Conservation (phyloP, 208 protist genomes). For the Crithidia sp. region DNA sequence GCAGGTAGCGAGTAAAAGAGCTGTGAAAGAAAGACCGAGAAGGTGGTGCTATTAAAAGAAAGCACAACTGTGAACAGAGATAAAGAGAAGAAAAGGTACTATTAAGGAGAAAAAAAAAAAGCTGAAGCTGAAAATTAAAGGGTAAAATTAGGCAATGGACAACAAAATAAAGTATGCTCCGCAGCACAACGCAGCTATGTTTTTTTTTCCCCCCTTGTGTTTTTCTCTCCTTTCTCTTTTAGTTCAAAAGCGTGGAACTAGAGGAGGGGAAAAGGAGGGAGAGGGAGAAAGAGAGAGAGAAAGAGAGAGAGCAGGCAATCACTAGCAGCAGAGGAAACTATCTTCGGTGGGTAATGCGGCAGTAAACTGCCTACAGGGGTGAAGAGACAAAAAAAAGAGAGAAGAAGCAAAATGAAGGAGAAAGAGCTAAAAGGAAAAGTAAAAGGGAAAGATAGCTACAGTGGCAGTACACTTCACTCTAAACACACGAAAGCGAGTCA, state of each 20-base stretch:
- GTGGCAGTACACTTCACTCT: too few relatives aligned
- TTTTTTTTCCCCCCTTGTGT: background rate
- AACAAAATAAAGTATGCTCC: too few relatives aligned
- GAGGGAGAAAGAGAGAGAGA: background rate
- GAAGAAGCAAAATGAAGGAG: background rate
- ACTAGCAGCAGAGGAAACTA: background rate
- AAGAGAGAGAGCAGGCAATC: background rate
- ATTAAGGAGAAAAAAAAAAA: too few relatives aligned
- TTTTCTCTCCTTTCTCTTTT: background rate
- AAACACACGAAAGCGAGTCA: too few relatives aligned
- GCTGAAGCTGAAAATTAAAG: too few relatives aligned
- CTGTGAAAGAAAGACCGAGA: background rate
- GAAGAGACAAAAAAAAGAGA: slow-evolving; percentile 8
- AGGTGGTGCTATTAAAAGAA: background rate
- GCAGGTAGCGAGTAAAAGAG: background rate
- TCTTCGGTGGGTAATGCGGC: background rate
- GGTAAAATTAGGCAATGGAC: too few relatives aligned
- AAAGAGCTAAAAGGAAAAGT: background rate
- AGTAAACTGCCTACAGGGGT: too few relatives aligned
- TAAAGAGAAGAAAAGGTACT: too few relatives aligned
- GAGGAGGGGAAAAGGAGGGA: slow-evolving; percentile 6
- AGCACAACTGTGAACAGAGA: too few relatives aligned
- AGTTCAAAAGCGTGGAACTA: background rate
- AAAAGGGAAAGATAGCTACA: background rate
- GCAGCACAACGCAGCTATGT: background rate